Conservation (phyloP, 2,329 filamentous ascomycete species). For the Trichoderma oligosporum region DNA sequence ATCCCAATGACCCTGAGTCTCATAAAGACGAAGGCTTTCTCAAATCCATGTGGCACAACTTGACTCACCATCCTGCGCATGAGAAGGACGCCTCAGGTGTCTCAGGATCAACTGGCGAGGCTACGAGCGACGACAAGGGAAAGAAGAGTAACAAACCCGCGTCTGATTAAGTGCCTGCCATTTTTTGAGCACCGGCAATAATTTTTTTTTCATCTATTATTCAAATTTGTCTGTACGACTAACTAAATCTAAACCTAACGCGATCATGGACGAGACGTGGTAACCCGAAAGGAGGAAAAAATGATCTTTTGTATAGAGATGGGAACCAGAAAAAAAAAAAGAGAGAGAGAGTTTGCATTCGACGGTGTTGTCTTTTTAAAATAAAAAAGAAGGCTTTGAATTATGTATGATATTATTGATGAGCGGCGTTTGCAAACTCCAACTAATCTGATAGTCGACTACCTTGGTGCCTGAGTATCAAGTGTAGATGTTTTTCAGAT, state of each 20-base stretch:
- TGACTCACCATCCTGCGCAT: conserved; percentile 71
- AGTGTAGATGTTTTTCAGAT: conserved; percentile 19
- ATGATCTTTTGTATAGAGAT: conserved; percentile 22
- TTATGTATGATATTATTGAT: conserved; percentile 25
- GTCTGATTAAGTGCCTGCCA: conserved; percentile 26
- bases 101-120: conserved; percentile 21
- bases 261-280: conserved; percentile 21
- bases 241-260: conserved; percentile 19
- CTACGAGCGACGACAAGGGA: conserved; percentile 23
- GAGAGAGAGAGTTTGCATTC: conserved; percentile 31
- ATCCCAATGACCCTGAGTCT: conserved; percentile 37
- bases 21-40: conserved; percentile 86
- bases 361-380: conserved; percentile 32
- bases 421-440: conserved; percentile 31
- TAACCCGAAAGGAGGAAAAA: neutral
- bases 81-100: conserved; percentile 36
- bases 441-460: too few relatives aligned
- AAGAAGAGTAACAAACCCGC: conserved; percentile 36
- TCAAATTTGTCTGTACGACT: conserved; percentile 5
- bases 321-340: neutral
- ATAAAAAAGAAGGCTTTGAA: conserved; percentile 31
- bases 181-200: conserved; percentile 24
- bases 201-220: neutral
- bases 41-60: conserved; percentile 87
- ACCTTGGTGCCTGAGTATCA: too few relatives aligned